A percentile compares a stretch with the other conserved stretches of the same genome.
phyloP scores from a whole-genome alignment of 352 stramenopile genomes.

The Phytophthora citricola region DNA sequence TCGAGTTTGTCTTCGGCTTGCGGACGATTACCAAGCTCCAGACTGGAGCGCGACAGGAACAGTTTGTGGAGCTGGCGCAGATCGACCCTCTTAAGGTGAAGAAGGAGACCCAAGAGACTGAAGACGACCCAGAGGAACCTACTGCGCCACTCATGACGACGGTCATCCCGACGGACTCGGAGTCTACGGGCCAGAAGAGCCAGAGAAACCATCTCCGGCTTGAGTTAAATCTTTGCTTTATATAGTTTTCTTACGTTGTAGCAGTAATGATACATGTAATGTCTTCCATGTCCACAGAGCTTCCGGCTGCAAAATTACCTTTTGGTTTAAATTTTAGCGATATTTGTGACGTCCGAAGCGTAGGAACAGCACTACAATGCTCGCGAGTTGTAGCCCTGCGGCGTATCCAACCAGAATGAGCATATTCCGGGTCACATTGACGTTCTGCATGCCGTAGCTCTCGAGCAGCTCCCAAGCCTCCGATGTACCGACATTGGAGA shows the following conservation, averaged over 20 bases:
- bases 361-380: constrained; percentile 38
- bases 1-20: constrained; percentile 54
- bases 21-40: constrained; percentile 51
- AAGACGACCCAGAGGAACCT: constrained; percentile 20
- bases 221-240: neutral
- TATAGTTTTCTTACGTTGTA: constrained; percentile 5
- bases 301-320: neutral
- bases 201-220: neutral
- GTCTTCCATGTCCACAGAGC: neutral
- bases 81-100: constrained; percentile 33
- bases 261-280: constrained; percentile 14
- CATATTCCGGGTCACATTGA: constrained; percentile 64
- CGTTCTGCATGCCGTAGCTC: constrained; percentile 65
- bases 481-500: constrained; percentile 39
- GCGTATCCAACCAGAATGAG: constrained; percentile 56
- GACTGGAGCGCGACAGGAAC: constrained; percentile 27
- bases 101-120: constrained; percentile 11
- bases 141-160: constrained; percentile 29
- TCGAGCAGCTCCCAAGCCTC: constrained; percentile 39
- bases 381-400: constrained; percentile 50
- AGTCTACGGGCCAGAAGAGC: constrained; percentile 2
- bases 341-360: constrained; percentile 34
- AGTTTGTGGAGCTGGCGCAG: constrained; percentile 50
- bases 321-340: constrained; percentile 5
- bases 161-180: neutral